Evolutionary conservation across 176 grass and related monocot species (phyloP).

Genomic region (Aegilops umbellulata): DNA sequence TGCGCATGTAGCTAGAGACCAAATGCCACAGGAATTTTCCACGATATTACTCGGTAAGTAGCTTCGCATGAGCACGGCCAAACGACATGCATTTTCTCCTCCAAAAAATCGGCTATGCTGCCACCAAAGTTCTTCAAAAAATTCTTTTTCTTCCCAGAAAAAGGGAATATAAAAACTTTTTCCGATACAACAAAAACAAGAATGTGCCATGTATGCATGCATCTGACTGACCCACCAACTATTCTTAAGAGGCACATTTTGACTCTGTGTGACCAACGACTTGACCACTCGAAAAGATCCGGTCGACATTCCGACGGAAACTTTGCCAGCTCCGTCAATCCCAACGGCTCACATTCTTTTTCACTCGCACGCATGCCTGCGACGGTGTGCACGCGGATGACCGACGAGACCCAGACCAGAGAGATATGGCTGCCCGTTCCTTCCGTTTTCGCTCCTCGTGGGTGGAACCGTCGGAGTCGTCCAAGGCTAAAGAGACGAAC

Average conservation of each 20-base stretch:
- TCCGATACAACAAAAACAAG: too few species aligned
- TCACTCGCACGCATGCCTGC: not conserved
- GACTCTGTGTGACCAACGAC: not conserved
- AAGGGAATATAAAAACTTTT: too few species aligned
- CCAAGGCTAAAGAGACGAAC: too few species aligned
- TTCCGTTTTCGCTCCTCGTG: not conserved
- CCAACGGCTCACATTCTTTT: not conserved
- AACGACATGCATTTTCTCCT: not conserved
- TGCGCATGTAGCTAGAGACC: not conserved
- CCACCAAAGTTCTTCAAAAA: too few species aligned
- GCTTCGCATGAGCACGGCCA: not conserved
- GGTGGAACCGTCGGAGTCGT: not conserved
- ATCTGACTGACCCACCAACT: not conserved
- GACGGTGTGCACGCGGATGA: constrained; percentile 26
- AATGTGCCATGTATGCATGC: not conserved
- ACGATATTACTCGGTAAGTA: not conserved
- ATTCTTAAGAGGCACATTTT: not conserved
- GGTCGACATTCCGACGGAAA: not conserved
- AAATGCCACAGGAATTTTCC: not conserved
- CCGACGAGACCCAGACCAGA: constrained; percentile 14
- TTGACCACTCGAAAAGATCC: not conserved
- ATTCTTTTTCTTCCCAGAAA: too few species aligned
- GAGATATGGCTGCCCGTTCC: not conserved
- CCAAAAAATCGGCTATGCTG: not conserved
- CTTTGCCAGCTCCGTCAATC: not conserved